Conservation (phyloP, 805 yeast species). For the Maudiozyma bulderi region DNA sequence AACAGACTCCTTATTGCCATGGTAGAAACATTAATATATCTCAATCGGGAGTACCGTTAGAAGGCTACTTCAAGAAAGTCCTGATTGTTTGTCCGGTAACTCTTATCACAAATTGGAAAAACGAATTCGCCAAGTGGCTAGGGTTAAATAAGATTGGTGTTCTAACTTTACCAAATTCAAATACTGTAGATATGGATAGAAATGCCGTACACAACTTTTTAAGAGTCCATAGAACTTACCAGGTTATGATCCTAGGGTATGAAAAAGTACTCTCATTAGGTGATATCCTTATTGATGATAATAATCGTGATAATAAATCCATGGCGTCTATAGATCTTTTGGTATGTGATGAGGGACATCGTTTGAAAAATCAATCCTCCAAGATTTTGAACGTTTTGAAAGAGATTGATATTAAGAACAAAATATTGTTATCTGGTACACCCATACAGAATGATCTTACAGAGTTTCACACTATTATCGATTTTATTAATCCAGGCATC, state of each 20-base stretch:
- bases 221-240: constrained; percentile 56
- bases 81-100: constrained; percentile 90
- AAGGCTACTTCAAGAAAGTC: constrained; percentile 42
- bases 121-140: constrained; percentile 86
- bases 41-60: constrained; percentile 26
- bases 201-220: constrained; percentile 52
- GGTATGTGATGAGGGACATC: constrained; percentile 93
- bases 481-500: constrained; percentile 77
- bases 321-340: constrained; percentile 47
- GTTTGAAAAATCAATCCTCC: constrained; percentile 66
- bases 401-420: constrained; percentile 42
- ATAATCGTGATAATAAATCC: constrained; percentile 20
- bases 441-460: constrained; percentile 87
- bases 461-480: constrained; percentile 73
- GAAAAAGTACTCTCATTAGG: constrained; percentile 59
- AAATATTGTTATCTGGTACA: constrained; percentile 73
- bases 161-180: constrained; percentile 44
- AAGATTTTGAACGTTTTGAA: constrained; percentile 61
- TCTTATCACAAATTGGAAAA: constrained; percentile 75
- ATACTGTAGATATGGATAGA: constrained; percentile 44
- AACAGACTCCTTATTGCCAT: constrained; percentile 42
- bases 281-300: constrained; percentile 34
- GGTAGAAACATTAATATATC: constrained; percentile 28
- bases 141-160: constrained; percentile 56
- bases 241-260: constrained; percentile 78